Evolutionary conservation across 2,329 filamentous ascomycete genomes (phyloP).

Genomic region (Aaosphaeria pasadenensis): DNA sequence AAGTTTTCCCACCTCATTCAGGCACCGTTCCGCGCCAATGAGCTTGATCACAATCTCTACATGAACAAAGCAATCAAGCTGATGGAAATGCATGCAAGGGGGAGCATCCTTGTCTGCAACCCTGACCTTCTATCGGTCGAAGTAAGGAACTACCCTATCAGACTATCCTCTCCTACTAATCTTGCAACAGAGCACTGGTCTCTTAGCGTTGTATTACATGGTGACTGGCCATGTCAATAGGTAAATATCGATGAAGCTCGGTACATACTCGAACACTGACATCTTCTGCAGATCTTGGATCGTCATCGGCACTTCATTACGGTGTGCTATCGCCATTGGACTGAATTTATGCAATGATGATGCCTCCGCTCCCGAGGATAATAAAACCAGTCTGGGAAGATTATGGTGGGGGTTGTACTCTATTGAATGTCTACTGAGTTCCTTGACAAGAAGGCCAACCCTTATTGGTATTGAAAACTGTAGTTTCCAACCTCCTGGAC

Average conservation of each 20-base stretch:
- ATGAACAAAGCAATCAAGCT: conserved; percentile 31
- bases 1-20: conserved; percentile 33
- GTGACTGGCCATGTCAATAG: conserved; percentile 38
- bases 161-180: background rate
- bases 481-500: background rate
- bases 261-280: conserved; percentile 1
- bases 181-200: conserved; percentile 23
- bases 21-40: conserved; percentile 23
- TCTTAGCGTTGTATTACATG: conserved; percentile 39
- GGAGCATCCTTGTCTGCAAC: background rate
- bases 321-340: conserved; percentile 34
- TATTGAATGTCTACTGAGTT: conserved; percentile 32
- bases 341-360: conserved; percentile 37
- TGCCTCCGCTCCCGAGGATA: conserved; percentile 12
- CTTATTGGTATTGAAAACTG: conserved; percentile 4
- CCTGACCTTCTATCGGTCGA: background rate
- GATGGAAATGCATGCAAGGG: conserved; percentile 3
- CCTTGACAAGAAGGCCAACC: conserved; percentile 36
- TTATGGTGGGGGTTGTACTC: conserved; percentile 40
- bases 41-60: conserved; percentile 37
- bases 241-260: conserved; percentile 15
- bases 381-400: conserved; percentile 32
- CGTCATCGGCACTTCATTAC: conserved; percentile 34
- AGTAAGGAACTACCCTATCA: background rate
- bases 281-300: conserved; percentile 29